Evolutionary conservation across 352 stramenopile genomes (phyloP).

Genomic region (Globisporangium middletonii): DNA sequence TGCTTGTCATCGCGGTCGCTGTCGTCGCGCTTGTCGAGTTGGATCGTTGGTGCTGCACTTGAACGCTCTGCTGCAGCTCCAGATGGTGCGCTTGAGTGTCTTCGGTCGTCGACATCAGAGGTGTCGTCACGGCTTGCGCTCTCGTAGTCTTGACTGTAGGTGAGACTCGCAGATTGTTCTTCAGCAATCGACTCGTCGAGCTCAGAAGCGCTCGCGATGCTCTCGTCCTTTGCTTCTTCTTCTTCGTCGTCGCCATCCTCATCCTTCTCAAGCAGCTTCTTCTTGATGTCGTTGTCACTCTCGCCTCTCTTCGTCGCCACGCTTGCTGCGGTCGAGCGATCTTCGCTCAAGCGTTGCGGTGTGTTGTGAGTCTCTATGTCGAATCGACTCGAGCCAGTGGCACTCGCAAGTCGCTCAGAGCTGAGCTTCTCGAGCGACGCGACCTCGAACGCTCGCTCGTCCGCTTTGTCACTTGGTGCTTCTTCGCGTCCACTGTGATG

Average conservation of each 20-base stretch:
- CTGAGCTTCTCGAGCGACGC: not conserved
- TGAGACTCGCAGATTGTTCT: constrained; percentile 19
- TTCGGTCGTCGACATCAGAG: not conserved
- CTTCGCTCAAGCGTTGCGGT: too few relatives aligned
- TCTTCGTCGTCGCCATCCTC: constrained; percentile 34
- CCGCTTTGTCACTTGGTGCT: not conserved
- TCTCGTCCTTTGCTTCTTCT: constrained; percentile 46
- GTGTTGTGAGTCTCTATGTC: not conserved
- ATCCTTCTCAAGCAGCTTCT: constrained; percentile 16
- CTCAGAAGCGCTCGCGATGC: constrained; percentile 50
- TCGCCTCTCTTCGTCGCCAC: not conserved
- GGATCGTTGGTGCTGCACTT: not conserved
- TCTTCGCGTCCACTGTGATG: not conserved
- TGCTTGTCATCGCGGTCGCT: constrained; percentile 15
- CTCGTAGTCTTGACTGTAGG: constrained; percentile 22
- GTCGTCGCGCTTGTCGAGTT: constrained; percentile 3
- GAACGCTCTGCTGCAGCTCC: not conserved
- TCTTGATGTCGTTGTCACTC: not conserved
- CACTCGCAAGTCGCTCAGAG: not conserved
- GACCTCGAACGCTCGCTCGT: not conserved
- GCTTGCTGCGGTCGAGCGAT: too few relatives aligned
- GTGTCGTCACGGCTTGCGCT: constrained; percentile 23
- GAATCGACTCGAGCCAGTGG: not conserved
- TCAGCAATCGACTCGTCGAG: constrained; percentile 45
- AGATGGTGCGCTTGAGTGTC: not conserved